These are phyloP conservation scores for Calonectria leucothoes DNA, from an alignment of 2,329 filamentous ascomycete genomes.

Conservation along the genomic window DNA sequence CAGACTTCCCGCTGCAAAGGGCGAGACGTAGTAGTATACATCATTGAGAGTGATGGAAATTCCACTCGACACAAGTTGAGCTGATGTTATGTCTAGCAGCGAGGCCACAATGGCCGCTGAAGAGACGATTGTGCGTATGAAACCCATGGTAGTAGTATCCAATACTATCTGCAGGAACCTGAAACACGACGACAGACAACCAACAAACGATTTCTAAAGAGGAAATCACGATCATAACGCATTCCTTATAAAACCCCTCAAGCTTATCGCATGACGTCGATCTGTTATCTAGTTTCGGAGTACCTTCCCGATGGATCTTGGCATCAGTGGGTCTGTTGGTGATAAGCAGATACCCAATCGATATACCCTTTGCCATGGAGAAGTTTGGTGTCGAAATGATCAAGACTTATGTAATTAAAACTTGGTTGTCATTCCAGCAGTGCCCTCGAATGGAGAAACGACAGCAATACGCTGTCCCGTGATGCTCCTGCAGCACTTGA, in stretches of 20 bases:
- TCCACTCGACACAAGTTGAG: background rate
- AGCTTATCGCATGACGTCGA: background rate
- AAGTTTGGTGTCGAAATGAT: background rate
- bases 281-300: background rate
- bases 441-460: background rate
- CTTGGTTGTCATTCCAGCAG: background rate
- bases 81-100: background rate
- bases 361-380: background rate
- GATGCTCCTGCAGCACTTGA: background rate
- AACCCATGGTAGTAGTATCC: background rate
- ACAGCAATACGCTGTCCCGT: background rate
- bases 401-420: background rate
- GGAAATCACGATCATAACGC: background rate
- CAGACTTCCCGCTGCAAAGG: background rate
- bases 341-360: background rate
- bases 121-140: background rate
- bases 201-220: too few species aligned
- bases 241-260: background rate
- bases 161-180: background rate
- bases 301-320: background rate
- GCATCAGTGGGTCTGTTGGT: background rate
- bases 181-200: background rate
- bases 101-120: background rate
- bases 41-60: background rate
- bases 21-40: conserved; percentile 5